Evolutionary conservation across 2,329 filamentous ascomycete genomes (phyloP).

Genomic region (Penicillium decumbens): DNA sequence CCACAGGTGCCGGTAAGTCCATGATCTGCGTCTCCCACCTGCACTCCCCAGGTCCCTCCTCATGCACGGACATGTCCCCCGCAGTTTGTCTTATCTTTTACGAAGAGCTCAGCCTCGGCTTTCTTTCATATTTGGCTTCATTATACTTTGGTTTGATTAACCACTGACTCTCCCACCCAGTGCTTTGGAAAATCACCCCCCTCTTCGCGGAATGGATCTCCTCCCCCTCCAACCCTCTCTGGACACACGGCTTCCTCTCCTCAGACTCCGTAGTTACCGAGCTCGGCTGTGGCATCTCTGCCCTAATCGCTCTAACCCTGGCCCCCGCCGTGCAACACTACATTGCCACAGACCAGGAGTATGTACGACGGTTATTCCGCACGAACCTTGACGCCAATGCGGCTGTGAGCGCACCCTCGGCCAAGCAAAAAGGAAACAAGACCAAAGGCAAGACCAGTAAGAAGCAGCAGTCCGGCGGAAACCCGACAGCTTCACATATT

Average conservation of each 20-base stretch:
- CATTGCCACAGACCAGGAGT: slow-evolving; percentile 81
- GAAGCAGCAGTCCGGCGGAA: slow-evolving; percentile 1
- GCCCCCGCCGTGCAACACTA: slow-evolving; percentile 60
- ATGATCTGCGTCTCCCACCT: slow-evolving; percentile 1
- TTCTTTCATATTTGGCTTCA: neutral
- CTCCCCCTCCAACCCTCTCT: slow-evolving; percentile 57
- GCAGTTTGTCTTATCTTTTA: slow-evolving; percentile 12
- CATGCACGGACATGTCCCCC: slow-evolving; percentile 15
- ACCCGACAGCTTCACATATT: slow-evolving; percentile 41
- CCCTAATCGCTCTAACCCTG: slow-evolving; percentile 67
- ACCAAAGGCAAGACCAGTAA: slow-evolving; percentile 6
- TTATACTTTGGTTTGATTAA: slow-evolving; percentile 3
- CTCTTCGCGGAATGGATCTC: slow-evolving; percentile 76
- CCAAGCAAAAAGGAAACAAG: slow-evolving; percentile 10
- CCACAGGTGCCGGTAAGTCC: slow-evolving; percentile 62
- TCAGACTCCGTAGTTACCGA: slow-evolving; percentile 63
- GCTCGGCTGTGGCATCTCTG: slow-evolving; percentile 83
- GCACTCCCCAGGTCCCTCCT: neutral
- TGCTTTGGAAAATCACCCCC: slow-evolving; percentile 88
- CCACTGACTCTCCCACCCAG: slow-evolving; percentile 39
- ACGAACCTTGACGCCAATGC: slow-evolving; percentile 61
- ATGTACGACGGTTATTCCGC: slow-evolving; percentile 71
- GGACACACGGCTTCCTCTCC: slow-evolving; percentile 51
- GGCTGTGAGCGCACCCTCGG: neutral
- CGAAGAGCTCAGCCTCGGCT: slow-evolving; percentile 9